A percentile compares a stretch with the other conserved stretches of the same genome.
Evolutionary conservation across 148 eudicot genomes (phyloP).

Genomic region (Chenopodium album): DNA sequence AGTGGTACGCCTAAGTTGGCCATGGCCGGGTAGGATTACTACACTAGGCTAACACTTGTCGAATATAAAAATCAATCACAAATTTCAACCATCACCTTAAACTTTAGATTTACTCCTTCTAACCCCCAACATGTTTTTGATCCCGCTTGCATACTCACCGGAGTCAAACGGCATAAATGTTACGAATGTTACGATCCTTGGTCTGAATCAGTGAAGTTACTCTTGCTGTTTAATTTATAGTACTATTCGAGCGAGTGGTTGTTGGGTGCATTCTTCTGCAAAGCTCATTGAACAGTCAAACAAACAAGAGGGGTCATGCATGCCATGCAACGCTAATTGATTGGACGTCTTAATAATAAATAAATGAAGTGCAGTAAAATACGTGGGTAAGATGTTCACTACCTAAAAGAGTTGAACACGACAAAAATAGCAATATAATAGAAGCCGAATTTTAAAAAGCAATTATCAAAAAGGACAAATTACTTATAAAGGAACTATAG

Average conservation of each 20-base stretch:
- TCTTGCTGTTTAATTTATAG: background rate
- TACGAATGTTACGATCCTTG: background rate
- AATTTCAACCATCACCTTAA: too few species aligned
- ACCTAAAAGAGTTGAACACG: background rate
- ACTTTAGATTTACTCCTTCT: too few species aligned
- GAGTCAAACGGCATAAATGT: too few species aligned
- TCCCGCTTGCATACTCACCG: too few species aligned
- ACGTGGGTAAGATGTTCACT: background rate
- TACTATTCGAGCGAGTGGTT: background rate
- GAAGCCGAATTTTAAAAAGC: background rate
- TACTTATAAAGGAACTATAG: background rate
- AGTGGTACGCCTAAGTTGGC: too few species aligned
- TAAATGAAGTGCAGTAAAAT: background rate
- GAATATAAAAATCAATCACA: too few species aligned
- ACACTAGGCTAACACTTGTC: too few species aligned
- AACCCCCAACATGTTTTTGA: too few species aligned
- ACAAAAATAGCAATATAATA: background rate
- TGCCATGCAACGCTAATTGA: background rate
- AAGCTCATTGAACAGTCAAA: background rate
- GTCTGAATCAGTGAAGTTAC: background rate
- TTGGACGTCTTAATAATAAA: background rate
- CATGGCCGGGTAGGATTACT: too few species aligned
- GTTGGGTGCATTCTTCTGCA: background rate
- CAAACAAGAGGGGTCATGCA: background rate
- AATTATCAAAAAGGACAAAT: constrained; percentile 7